Evolutionary conservation across 176 grass and related monocot species (phyloP).

Genomic region (Musa itinerans): DNA sequence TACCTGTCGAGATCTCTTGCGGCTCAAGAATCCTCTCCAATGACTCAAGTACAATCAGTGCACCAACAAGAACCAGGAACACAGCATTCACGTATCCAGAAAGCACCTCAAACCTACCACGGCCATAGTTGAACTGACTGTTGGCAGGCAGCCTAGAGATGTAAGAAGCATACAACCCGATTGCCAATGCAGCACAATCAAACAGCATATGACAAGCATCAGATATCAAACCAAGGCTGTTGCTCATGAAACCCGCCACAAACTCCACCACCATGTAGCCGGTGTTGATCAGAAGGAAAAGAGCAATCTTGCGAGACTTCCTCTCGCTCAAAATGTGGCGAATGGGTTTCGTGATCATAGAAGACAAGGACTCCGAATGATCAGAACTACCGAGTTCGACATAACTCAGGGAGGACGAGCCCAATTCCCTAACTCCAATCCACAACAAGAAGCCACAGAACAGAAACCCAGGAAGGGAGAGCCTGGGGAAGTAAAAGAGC

Average conservation of each 20-base stretch:
- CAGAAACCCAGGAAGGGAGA: slow-evolving; percentile 60
- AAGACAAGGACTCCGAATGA: slow-evolving; percentile 40
- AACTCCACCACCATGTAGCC: slow-evolving; percentile 97
- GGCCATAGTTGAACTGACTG: slow-evolving; percentile 74
- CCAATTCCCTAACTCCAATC: slow-evolving; percentile 56
- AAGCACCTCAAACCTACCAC: slow-evolving; percentile 86
- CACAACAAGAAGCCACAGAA: slow-evolving; percentile 66
- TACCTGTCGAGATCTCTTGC: slow-evolving; percentile 80
- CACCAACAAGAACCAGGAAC: slow-evolving; percentile 80
- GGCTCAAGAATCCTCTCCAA: slow-evolving; percentile 96
- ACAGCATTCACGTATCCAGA: slow-evolving; percentile 99
- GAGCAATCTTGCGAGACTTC: slow-evolving; percentile 78
- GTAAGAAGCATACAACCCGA: slow-evolving; percentile 85
- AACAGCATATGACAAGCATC: slow-evolving; percentile 98
- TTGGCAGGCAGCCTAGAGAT: slow-evolving; percentile 81
- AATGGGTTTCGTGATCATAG: slow-evolving; percentile 52
- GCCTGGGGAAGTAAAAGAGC: slow-evolving; percentile 83
- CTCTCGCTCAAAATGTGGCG: slow-evolving; percentile 82
- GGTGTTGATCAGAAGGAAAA: slow-evolving; percentile 78
- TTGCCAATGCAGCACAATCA: slow-evolving; percentile 84
- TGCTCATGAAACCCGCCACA: slow-evolving; percentile 78
- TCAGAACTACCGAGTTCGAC: slow-evolving; percentile 48
- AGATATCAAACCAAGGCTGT: slow-evolving; percentile 87
- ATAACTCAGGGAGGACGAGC: slow-evolving; percentile 33
- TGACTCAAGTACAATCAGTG: slow-evolving; percentile 69